phyloP scores from a whole-genome alignment of 306 rosid genomes.

The Ormosia semicastrata region DNA sequence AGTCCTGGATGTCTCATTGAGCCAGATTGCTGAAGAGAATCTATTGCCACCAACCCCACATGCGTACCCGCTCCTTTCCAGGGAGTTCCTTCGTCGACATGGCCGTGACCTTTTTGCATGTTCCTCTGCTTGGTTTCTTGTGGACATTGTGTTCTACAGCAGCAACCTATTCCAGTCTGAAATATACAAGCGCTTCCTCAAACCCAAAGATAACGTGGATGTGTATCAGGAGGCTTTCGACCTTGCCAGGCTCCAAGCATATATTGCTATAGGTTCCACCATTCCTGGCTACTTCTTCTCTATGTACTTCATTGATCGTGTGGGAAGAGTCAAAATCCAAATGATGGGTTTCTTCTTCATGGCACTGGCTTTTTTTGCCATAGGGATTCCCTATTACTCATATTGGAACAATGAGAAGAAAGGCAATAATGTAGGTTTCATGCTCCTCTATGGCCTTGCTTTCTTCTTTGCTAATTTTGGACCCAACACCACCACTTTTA shows the following conservation, averaged over 20 bases:
- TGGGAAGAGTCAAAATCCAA: constrained; percentile 70
- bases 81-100: constrained; percentile 51
- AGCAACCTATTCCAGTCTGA: constrained; percentile 67
- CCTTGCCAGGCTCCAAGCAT: constrained; percentile 58
- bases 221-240: constrained; percentile 40
- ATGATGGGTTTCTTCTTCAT: constrained; percentile 61
- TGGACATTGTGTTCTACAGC: constrained; percentile 76
- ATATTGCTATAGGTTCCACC: constrained; percentile 54
- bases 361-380: constrained; percentile 47
- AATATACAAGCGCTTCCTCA: constrained; percentile 32
- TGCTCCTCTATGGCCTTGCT: constrained; percentile 62
- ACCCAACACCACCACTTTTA: constrained; percentile 89
- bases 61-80: constrained; percentile 45
- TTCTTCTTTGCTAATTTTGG: constrained; percentile 86
- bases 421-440: constrained; percentile 13
- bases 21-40: constrained; percentile 50
- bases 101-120: constrained; percentile 71
- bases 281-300: constrained; percentile 82
- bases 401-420: constrained; percentile 21
- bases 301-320: constrained; percentile 61
- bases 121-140: constrained; percentile 54
- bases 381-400: constrained; percentile 57
- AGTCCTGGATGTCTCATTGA: constrained; percentile 52
- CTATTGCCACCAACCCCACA: neutral
- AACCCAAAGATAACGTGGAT: accelerated